Evolutionary conservation across 2,329 filamentous ascomycete species (phyloP).

Genomic region (Orbilia brochopaga): DNA sequence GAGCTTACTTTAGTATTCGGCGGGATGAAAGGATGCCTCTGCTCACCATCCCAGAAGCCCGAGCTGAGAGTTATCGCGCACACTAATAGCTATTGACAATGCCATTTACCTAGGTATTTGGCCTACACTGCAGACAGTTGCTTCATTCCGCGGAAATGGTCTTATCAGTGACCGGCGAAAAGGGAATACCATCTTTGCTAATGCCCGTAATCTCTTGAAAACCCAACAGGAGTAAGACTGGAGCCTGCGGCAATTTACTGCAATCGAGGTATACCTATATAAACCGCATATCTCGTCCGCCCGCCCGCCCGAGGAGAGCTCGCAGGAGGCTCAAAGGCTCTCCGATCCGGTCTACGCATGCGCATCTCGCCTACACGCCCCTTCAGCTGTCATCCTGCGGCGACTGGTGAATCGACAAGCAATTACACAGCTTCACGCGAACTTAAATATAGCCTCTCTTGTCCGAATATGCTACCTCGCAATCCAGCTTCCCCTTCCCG

Average conservation of each 20-base stretch:
- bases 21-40: background rate
- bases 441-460: conserved; percentile 10
- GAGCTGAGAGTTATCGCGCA: conserved; percentile 26
- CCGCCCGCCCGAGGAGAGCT: conserved; percentile 11
- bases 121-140: background rate
- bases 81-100: conserved; percentile 51
- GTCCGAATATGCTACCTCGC: conserved; percentile 26
- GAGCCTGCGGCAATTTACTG: conserved; percentile 20
- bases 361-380: background rate
- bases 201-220: background rate
- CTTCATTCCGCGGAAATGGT: background rate
- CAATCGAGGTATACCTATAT: conserved; percentile 37
- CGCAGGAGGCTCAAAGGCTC: conserved; percentile 16
- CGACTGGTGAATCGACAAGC: background rate
- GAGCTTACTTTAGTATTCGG: background rate
- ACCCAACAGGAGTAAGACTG: conserved; percentile 3
- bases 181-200: conserved; percentile 21
- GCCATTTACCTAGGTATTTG: too few relatives aligned
- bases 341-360: conserved; percentile 15
- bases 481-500: conserved; percentile 45
- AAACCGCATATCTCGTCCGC: conserved; percentile 48
- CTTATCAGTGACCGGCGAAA: conserved; percentile 26
- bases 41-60: background rate
- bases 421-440: background rate
- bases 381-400: background rate